These are phyloP conservation scores for Penicillium longicatenatum DNA, from an alignment of 495 filamentous ascomycete species.

Conservation along the genomic window DNA sequence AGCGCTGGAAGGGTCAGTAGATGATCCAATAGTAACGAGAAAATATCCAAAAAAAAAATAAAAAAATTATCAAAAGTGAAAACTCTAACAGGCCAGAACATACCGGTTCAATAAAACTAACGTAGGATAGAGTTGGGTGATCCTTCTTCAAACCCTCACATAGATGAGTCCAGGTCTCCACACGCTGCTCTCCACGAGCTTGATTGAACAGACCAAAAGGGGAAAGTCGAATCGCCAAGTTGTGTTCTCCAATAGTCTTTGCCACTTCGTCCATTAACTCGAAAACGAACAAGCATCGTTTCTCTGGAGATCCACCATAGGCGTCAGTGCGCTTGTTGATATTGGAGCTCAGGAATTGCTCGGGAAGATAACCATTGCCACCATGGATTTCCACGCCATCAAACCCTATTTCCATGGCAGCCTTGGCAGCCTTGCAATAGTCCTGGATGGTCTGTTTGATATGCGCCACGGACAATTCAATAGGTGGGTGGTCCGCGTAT, in stretches of 20 bases:
- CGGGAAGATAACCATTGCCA: slow-evolving; percentile 64
- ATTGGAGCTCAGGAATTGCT: slow-evolving; percentile 59
- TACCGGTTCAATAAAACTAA: slow-evolving; percentile 54
- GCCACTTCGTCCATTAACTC: slow-evolving; percentile 30
- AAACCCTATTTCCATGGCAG: slow-evolving; percentile 58
- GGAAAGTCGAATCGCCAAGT: slow-evolving; percentile 35
- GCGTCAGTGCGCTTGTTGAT: slow-evolving; percentile 60
- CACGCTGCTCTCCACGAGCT: slow-evolving; percentile 2
- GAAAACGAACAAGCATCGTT: slow-evolving; percentile 53
- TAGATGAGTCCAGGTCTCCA: slow-evolving; percentile 12
- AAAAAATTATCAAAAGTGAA: no score
- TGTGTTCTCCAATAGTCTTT: slow-evolving; percentile 18
- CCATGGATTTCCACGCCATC: slow-evolving; percentile 62
- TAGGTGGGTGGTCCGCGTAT: slow-evolving; percentile 37
- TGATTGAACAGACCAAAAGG: slow-evolving; percentile 36
- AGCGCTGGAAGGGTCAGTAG: slow-evolving; percentile 32
- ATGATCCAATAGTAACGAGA: not conserved
- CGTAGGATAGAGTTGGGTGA: slow-evolving; percentile 6
- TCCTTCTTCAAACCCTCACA: slow-evolving; percentile 7
- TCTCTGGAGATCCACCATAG: slow-evolving; percentile 56
- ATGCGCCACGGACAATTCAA: slow-evolving; percentile 50
- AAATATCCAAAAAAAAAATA: no score
- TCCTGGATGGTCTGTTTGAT: slow-evolving; percentile 51
- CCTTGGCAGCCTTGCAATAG: slow-evolving; percentile 60
- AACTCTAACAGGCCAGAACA: slow-evolving; percentile 8